These are phyloP conservation scores for Orbilia javanica DNA, from an alignment of 2,329 filamentous ascomycete species.

Conservation along the genomic window DNA sequence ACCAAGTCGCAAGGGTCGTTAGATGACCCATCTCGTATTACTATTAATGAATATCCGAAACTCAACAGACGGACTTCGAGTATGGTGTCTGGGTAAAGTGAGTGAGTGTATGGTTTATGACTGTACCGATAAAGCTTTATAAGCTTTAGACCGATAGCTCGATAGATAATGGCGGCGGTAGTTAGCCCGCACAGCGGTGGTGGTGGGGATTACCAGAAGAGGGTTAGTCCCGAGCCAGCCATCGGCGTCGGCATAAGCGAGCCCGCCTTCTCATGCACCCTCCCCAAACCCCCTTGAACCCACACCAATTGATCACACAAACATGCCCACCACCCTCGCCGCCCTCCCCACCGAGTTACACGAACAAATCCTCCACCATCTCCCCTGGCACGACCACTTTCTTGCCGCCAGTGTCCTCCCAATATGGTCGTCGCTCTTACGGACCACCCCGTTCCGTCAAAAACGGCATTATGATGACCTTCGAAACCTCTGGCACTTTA, in stretches of 20 bases:
- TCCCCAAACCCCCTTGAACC: not conserved
- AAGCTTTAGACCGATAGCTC: too few species aligned
- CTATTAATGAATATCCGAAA: not conserved
- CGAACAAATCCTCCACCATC: conserved; percentile 39
- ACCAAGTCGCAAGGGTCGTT: conserved; percentile 66
- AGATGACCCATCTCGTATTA: conserved; percentile 64
- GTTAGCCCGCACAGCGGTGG: too few species aligned
- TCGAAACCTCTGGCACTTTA: conserved; percentile 17
- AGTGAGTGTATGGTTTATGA: not conserved
- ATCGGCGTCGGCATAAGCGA: conserved; percentile 25
- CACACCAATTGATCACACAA: not conserved
- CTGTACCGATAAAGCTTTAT: conserved; percentile 11
- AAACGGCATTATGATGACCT: conserved; percentile 40
- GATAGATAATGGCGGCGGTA: not conserved
- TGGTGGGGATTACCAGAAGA: not conserved
- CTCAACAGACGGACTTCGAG: not conserved
- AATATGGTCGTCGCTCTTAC: conserved; percentile 24
- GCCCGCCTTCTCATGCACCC: conserved; percentile 2
- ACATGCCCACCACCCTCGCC: conserved; percentile 26
- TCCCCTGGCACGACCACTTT: conserved; percentile 48
- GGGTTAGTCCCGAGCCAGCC: conserved; percentile 1
- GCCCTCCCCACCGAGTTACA: conserved; percentile 41
- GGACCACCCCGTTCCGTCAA: conserved; percentile 24
- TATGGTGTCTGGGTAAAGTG: not conserved
- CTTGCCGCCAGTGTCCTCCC: conserved; percentile 29